Conservation (phyloP, 1,284 basidiomycete genomes). For the Moesziomyces parantarcticus region DNA sequence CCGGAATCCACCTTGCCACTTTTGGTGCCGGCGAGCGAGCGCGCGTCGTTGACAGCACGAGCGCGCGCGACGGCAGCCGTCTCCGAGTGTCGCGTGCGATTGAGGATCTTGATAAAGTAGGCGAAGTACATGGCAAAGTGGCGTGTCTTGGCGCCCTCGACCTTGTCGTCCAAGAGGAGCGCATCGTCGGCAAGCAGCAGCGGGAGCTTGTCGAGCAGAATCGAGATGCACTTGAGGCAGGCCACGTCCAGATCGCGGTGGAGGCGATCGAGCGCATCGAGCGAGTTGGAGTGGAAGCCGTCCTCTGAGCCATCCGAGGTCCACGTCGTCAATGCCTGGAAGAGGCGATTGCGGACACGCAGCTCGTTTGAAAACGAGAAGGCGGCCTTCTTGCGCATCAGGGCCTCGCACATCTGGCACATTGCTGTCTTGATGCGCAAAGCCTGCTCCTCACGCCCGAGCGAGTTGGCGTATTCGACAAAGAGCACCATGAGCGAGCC, state of each 20-base stretch:
- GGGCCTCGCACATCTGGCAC: constrained; percentile 61
- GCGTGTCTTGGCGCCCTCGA: constrained; percentile 63
- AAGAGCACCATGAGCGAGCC: constrained; percentile 63
- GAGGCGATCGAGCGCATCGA: constrained; percentile 53
- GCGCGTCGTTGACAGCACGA: constrained; percentile 20
- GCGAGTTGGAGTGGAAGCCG: constrained; percentile 8
- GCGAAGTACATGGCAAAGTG: constrained; percentile 62
- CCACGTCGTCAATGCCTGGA: constrained; percentile 62
- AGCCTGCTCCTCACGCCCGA: constrained; percentile 59
- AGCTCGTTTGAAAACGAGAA: constrained; percentile 62
- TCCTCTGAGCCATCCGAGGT: constrained; percentile 59
- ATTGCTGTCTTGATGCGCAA: constrained; percentile 61
- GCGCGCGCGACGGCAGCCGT: constrained; percentile 23
- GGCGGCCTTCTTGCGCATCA: constrained; percentile 58
- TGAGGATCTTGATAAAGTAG: constrained; percentile 65
- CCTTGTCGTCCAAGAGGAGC: constrained; percentile 61
- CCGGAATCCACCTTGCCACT: constrained; percentile 16
- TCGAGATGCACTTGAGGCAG: constrained; percentile 62
- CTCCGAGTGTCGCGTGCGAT: constrained; percentile 52
- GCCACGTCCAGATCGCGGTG: constrained; percentile 62
- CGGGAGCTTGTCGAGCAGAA: constrained; percentile 59
- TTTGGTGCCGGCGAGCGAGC: constrained; percentile 13
- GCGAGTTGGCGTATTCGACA: constrained; percentile 62
- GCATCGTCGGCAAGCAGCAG: constrained; percentile 63
- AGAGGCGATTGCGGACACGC: constrained; percentile 61